Evolutionary conservation across 1,139 yeast genomes (phyloP).

Genomic region (Komagataea norvegica): DNA sequence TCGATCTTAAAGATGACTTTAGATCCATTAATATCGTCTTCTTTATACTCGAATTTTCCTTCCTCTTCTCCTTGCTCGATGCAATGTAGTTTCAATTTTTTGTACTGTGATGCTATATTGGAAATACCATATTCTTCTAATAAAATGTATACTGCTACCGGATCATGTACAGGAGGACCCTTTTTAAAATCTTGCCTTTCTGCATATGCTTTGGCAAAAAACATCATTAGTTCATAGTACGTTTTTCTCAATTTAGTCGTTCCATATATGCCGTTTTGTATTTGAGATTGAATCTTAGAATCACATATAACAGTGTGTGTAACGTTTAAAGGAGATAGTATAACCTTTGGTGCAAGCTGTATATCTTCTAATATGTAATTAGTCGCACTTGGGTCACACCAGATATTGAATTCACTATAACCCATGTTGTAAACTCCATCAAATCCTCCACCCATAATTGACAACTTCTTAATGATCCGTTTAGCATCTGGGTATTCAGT

Average conservation of each 20-base stretch:
- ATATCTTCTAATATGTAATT: slow-evolving; percentile 45
- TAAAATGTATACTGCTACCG: slow-evolving; percentile 61
- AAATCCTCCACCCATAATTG: slow-evolving; percentile 79
- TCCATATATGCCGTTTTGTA: slow-evolving; percentile 30
- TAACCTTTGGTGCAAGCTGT: slow-evolving; percentile 41
- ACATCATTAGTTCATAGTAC: slow-evolving; percentile 53
- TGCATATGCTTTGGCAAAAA: slow-evolving; percentile 46
- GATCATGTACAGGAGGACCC: slow-evolving; percentile 85
- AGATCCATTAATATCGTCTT: slow-evolving; percentile 27
- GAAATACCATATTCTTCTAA: slow-evolving; percentile 33
- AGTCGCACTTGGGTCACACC: slow-evolving; percentile 77
- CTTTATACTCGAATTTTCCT: slow-evolving; percentile 15
- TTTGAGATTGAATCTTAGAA: slow-evolving; percentile 34
- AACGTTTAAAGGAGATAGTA: slow-evolving; percentile 62
- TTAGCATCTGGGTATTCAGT: slow-evolving; percentile 47
- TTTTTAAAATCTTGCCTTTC: slow-evolving; percentile 38
- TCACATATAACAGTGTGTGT: slow-evolving; percentile 69
- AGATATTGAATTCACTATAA: slow-evolving; percentile 74
- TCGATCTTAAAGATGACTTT: slow-evolving; percentile 28
- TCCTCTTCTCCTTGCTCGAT: slow-evolving; percentile 19
- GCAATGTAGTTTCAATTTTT: slow-evolving; percentile 11
- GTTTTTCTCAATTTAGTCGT: slow-evolving; percentile 44
- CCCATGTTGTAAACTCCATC: slow-evolving; percentile 34
- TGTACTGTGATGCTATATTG: slow-evolving; percentile 11
- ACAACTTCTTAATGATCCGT: slow-evolving; percentile 42